Base-by-base conservation (phyloP, 1,139 yeast species). In the Lodderomyces metapsilosis region DNA sequence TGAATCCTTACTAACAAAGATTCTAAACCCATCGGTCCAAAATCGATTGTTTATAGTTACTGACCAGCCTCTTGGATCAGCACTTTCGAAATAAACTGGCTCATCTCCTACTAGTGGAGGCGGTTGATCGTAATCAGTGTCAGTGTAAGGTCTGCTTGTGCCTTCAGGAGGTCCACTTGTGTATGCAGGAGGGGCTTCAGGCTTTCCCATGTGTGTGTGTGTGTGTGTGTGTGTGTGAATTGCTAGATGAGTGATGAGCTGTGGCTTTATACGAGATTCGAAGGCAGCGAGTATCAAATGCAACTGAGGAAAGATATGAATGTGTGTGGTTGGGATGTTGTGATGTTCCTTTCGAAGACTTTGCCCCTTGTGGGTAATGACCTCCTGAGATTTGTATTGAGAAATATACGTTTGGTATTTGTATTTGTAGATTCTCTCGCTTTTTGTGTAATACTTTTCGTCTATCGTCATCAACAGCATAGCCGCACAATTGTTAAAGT, bases 1-100 rank as follows among this genome's bases (percentile, higher is more conserved):
- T 2, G 49, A 38, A 37, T 47, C 51, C n/a, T 37, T 21, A 7
- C 48, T 44, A 0, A 44, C 46, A 39, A 46, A 47, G 16, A 47
- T 35, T 28, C 45, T 34, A 24, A 41, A 47, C 4, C 45, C 46
- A 30, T 43, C 49, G 5, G 44, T 39, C 41, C 46, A 41, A 16
- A 44, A 44, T 15, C 41, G 27, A 36, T 45, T 47, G 16, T 37
- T 40, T 21, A 47, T 44, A 1, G 46, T 31, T 5, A 47, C 33
- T 9, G 34, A 37, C 51, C 51, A 47, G 6, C 44, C 44, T 13
- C 36, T 32, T 3, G 40, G 37, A 25, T 31, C 30, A 1, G 32
- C 20, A 20, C 32, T 16, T 36, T 43, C 38, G 24, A 46, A 46
- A 38, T 46, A 46, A 2, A 37, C 17, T 12, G 44, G 49, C 22